Evolutionary conservation across 495 filamentous ascomycete genomes (phyloP).

Genomic region (Penicillium crystallinum): DNA sequence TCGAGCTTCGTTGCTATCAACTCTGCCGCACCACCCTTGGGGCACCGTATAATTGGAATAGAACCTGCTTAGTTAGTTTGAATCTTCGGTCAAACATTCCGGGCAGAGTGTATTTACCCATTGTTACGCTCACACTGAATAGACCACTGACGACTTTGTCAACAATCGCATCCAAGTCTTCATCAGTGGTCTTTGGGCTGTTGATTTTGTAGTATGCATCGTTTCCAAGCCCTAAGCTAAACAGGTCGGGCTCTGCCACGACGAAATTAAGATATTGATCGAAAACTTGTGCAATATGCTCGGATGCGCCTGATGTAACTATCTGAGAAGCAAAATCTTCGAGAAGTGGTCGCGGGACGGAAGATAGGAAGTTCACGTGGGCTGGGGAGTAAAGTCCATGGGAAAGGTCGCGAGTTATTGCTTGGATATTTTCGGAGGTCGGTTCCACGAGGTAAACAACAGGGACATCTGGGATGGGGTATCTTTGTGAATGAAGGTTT

Average conservation of each 20-base stretch:
- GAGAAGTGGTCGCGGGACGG: constrained; percentile 83
- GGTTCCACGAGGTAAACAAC: constrained; percentile 96
- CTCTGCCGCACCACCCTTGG: constrained; percentile 87
- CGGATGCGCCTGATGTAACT: constrained; percentile 73
- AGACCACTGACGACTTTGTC: constrained; percentile 91
- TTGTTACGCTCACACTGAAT: constrained; percentile 94
- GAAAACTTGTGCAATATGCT: constrained; percentile 85
- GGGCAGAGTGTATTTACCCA: constrained; percentile 56
- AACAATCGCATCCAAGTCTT: constrained; percentile 77
- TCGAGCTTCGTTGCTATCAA: constrained; percentile 92
- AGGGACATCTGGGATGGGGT: constrained; percentile 93
- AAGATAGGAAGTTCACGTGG: constrained; percentile 95
- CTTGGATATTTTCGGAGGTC: constrained; percentile 68
- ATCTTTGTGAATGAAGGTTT: constrained; percentile 75
- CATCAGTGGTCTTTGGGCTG: constrained; percentile 84
- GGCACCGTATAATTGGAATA: constrained; percentile 91
- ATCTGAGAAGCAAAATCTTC: constrained; percentile 94
- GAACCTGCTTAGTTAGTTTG: constrained; percentile 47
- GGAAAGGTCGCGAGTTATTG: constrained; percentile 82
- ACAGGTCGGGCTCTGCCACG: constrained; percentile 91
- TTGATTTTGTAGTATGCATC: constrained; percentile 95
- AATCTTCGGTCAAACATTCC: background rate
- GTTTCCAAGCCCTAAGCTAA: constrained; percentile 82
- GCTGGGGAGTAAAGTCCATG: constrained; percentile 87
- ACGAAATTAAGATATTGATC: constrained; percentile 99